A percentile compares a stretch with the other conserved stretches of the same genome.
Evolutionary conservation across 805 yeast species (phyloP).

Genomic region (Ogataea nakhonphanomensis): DNA sequence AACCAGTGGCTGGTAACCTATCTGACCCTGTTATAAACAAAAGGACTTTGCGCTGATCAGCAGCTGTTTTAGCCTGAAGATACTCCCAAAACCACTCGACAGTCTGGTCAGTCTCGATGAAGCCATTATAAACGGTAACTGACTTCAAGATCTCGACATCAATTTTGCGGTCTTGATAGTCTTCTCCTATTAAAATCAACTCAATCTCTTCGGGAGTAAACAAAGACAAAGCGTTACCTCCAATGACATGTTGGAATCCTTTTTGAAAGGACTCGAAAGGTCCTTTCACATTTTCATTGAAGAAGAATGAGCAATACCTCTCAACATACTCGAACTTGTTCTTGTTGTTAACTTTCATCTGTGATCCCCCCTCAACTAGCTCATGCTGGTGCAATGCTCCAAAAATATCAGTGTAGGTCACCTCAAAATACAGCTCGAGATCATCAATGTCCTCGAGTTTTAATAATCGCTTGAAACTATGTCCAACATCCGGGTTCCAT

Average conservation of each 20-base stretch:
- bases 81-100: constrained; percentile 89
- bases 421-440: constrained; percentile 58
- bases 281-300: constrained; percentile 49
- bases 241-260: constrained; percentile 77
- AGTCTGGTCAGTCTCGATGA: constrained; percentile 39
- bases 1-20: constrained; percentile 89
- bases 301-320: constrained; percentile 56
- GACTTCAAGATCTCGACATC: constrained; percentile 67
- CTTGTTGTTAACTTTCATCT: constrained; percentile 49
- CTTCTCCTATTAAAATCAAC: constrained; percentile 73
- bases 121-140: constrained; percentile 72
- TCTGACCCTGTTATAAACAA: constrained; percentile 88
- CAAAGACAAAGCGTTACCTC: constrained; percentile 74
- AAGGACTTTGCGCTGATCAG: constrained; percentile 59
- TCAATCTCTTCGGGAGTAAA: constrained; percentile 83
- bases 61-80: constrained; percentile 42
- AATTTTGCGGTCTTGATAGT: constrained; percentile 42
- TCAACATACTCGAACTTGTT: constrained; percentile 63
- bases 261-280: constrained; percentile 57
- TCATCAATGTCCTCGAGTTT: constrained; percentile 43
- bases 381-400: constrained; percentile 44
- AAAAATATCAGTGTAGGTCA: constrained; percentile 49
- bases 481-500: constrained; percentile 65
- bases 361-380: constrained; percentile 57
- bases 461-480: constrained; percentile 45